Base-by-base conservation (phyloP, 108 stramenopile genomes). In the Asterionellopsis glacialis region DNA sequence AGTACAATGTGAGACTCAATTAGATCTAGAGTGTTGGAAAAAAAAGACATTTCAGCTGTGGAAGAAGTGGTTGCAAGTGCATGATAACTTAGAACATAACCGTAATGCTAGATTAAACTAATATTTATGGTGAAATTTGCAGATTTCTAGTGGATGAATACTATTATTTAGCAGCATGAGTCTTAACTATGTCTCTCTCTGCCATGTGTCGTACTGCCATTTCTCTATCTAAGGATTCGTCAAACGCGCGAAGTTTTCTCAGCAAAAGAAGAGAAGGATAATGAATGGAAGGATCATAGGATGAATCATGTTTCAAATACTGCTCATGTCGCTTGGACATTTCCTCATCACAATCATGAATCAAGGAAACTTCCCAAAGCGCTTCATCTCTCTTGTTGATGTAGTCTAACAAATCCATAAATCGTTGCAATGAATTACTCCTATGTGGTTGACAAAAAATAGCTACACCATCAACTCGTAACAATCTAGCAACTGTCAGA, bases 361-460 rank as follows among this genome's bases (percentile, higher is more conserved):
- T 41, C 0, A 61, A 19, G 11, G 70, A 18, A 26, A 63, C 64
- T 43, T 53, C 40, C 41, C 50, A 57, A 56, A 56, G 57, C 1
- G 9, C 5, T 41, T 19, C 19, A 23, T 26, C 12, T 4, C 41
- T 43, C 15, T 28, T 51, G n/a, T 71, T 71, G 19, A 69, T 70
- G 26, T 12, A 45, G 10, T 67, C 61, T 23, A 87, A 42, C 33
- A 91, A 55, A 9, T 57, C 15, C 45, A 68, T 63, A 57, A 91
- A 91, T 12, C 78, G 70, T 11, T 59, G 42, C 15, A 87, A 64
- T 0, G 90, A 91, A 11, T 74, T 50, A 24, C 82, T 86, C 55
- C 90, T 74, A 4, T 54, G 66, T 38, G 90, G 90, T 67, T 91
- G 90, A 54, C 86, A 88, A 55, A 91, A 69, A 21, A 84, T 62